A percentile compares a stretch with the other conserved stretches of the same genome.
Evolutionary conservation across 176 grass and related monocot genomes (phyloP).

Genomic region (Zoysia pacifica): DNA sequence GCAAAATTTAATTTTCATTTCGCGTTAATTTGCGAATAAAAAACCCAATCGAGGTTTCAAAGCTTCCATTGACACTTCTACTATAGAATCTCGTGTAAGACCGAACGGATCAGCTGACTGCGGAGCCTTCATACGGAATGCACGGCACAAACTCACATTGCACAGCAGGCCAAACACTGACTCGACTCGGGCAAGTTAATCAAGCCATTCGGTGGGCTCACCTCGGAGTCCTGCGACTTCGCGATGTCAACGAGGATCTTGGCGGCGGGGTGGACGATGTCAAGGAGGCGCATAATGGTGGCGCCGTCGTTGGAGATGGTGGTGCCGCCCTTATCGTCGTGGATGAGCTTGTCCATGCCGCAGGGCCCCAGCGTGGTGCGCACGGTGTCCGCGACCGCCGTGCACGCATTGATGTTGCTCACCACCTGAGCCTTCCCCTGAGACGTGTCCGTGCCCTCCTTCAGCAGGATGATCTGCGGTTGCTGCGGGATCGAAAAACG

Average conservation of each 20-base stretch:
- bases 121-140: background rate
- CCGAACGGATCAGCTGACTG: background rate
- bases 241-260: conserved; percentile 92
- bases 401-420: conserved; percentile 97
- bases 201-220: conserved; percentile 8
- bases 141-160: background rate
- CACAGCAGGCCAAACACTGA: background rate
- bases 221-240: conserved; percentile 95
- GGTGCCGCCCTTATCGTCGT: conserved; percentile 84
- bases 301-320: conserved; percentile 98
- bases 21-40: background rate
- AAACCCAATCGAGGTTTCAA: background rate
- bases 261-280: conserved; percentile 86
- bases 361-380: conserved; percentile 85
- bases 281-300: conserved; percentile 93
- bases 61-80: background rate
- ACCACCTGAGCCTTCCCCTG: conserved; percentile 86
- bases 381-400: conserved; percentile 75
- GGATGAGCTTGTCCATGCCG: conserved; percentile 98
- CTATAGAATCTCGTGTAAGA: background rate
- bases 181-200: background rate
- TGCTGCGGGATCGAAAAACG: conserved; percentile 50
- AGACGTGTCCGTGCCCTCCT: conserved; percentile 96
- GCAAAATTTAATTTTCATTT: background rate
- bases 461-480: conserved; percentile 97